Conservation (phyloP, 805 yeast genomes). For the Candida pseudofarinosa region DNA sequence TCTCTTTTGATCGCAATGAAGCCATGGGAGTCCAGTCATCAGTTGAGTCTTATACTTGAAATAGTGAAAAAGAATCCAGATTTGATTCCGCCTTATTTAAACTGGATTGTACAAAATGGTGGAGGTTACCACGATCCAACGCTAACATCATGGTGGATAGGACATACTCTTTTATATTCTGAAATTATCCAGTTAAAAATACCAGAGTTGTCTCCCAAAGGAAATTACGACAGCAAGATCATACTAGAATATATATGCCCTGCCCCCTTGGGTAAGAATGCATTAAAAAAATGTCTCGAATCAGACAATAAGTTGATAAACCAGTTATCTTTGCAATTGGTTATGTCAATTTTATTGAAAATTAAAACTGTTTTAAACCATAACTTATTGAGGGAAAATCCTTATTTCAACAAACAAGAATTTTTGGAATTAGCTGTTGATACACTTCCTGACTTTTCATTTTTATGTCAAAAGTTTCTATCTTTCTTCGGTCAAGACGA, state of each 20-base stretch:
- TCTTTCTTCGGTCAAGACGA: neutral
- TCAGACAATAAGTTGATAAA: slow-evolving; percentile 46
- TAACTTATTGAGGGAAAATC: slow-evolving; percentile 1
- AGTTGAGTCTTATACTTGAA: slow-evolving; percentile 49
- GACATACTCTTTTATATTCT: slow-evolving; percentile 60
- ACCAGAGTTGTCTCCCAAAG: slow-evolving; percentile 31
- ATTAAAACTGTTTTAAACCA: slow-evolving; percentile 35
- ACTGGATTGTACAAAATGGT: slow-evolving; percentile 48
- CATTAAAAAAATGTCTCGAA: slow-evolving; percentile 54
- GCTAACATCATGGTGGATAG: slow-evolving; percentile 77
- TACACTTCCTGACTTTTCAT: slow-evolving; percentile 50
- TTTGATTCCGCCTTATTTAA: slow-evolving; percentile 65
- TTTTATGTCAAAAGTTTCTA: slow-evolving; percentile 39
- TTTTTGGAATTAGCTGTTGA: slow-evolving; percentile 22
- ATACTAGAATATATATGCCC: slow-evolving; percentile 59
- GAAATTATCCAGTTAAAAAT: slow-evolving; percentile 56
- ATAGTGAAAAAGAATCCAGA: slow-evolving; percentile 60
- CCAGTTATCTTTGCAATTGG: slow-evolving; percentile 61
- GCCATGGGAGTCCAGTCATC: slow-evolving; percentile 75
- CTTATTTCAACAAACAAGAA: slow-evolving; percentile 18
- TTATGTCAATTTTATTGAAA: slow-evolving; percentile 53
- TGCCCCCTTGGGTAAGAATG: slow-evolving; percentile 52
- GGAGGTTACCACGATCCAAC: slow-evolving; percentile 78
- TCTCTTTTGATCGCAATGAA: slow-evolving; percentile 60
- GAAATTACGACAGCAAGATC: slow-evolving; percentile 21